A percentile compares a stretch with the other conserved stretches of the same genome.
Evolutionary conservation across 1,139 yeast genomes (phyloP).

Genomic region (Yamadazyma diddensiae): DNA sequence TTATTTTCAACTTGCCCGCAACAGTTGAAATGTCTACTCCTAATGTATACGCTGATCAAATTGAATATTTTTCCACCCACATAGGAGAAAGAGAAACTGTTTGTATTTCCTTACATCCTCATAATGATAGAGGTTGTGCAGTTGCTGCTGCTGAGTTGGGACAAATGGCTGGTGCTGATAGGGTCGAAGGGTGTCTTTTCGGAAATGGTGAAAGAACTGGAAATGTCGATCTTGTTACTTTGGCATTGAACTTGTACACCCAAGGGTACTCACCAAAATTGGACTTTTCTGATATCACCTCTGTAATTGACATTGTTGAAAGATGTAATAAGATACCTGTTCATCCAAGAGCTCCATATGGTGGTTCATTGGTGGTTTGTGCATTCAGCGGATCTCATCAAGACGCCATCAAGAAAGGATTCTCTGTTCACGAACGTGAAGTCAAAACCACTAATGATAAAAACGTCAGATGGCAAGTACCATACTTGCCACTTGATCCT

Average conservation of each 20-base stretch:
- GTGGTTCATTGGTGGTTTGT: slow-evolving; percentile 48
- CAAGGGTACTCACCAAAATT: slow-evolving; percentile 44
- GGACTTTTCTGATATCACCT: slow-evolving; percentile 42
- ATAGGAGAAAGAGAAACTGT: slow-evolving; percentile 44
- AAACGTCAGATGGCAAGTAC: slow-evolving; percentile 37
- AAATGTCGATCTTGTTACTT: slow-evolving; percentile 47
- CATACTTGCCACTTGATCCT: slow-evolving; percentile 50
- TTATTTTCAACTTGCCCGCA: slow-evolving; percentile 49
- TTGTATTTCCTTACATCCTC: slow-evolving; percentile 47
- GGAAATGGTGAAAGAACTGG: slow-evolving; percentile 54
- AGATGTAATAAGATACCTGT: slow-evolving; percentile 47
- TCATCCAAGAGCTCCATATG: slow-evolving; percentile 49
- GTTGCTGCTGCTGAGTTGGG: slow-evolving; percentile 52
- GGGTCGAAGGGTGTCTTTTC: slow-evolving; percentile 50
- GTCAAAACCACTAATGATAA: slow-evolving; percentile 21
- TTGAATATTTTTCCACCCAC: slow-evolving; percentile 43
- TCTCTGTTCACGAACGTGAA: slow-evolving; percentile 28
- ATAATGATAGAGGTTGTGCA: slow-evolving; percentile 50
- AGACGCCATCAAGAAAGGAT: slow-evolving; percentile 51
- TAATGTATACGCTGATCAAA: slow-evolving; percentile 50
- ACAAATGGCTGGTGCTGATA: slow-evolving; percentile 48
- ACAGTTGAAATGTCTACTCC: slow-evolving; percentile 50
- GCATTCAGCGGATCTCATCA: slow-evolving; percentile 52
- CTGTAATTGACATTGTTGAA: slow-evolving; percentile 42
- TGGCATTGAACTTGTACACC: slow-evolving; percentile 47